Evolutionary conservation across 2,329 filamentous ascomycete species (phyloP).

Genomic region (Lomentospora prolificans): DNA sequence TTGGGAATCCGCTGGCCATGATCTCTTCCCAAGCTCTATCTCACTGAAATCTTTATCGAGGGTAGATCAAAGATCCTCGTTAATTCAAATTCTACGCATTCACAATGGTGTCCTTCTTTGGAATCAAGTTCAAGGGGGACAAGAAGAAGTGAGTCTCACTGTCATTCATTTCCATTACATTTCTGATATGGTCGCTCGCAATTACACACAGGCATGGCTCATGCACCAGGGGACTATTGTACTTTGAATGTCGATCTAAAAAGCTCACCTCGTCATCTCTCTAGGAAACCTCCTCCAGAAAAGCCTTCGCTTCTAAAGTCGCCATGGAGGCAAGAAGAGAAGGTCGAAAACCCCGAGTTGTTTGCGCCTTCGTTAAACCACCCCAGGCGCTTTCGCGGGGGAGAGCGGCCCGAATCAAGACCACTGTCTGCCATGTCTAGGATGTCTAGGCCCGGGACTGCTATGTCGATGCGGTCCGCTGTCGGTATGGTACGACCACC

Average conservation of each 20-base stretch:
- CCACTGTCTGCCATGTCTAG: not conserved
- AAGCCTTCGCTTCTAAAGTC: not conserved
- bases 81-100: too few species aligned
- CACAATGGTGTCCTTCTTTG: slow-evolving; percentile 50
- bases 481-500: not conserved
- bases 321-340: not conserved
- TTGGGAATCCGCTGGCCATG: not conserved
- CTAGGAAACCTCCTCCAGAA: not conserved
- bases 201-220: too few species aligned
- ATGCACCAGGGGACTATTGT: too few species aligned
- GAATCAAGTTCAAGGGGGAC: slow-evolving; percentile 43
- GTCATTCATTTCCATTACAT: too few species aligned
- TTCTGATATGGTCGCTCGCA: too few species aligned
- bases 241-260: too few species aligned
- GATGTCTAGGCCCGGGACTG: not conserved
- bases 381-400: not conserved
- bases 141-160: slow-evolving; percentile 43
- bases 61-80: not conserved
- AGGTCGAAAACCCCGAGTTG: not conserved
- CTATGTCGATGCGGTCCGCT: not conserved
- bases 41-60: not conserved
- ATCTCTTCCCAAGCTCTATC: not conserved
- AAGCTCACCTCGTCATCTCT: too few species aligned
- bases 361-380: not conserved
- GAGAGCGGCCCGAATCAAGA: not conserved